These are phyloP conservation scores for Nitzschia sp. DNA, from an alignment of 108 stramenopile genomes.

Conservation along the genomic window DNA sequence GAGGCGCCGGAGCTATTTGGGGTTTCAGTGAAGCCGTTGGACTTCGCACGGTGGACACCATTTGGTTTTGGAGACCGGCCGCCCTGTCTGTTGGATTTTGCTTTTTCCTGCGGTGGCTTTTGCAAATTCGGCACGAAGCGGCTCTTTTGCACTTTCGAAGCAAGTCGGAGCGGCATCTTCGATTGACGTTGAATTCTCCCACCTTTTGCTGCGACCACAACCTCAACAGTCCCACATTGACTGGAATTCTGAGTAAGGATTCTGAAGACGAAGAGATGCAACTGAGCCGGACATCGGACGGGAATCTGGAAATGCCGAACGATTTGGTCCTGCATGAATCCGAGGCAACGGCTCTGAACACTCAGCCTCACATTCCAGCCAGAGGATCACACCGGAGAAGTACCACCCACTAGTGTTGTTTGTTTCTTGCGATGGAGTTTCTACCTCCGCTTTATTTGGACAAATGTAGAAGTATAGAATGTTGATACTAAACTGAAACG, in stretches of 20 bases:
- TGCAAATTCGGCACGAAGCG: background rate
- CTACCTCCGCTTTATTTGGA: too few relatives aligned
- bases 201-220: background rate
- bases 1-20: constrained; percentile 59
- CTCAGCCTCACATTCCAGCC: background rate
- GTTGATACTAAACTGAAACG: too few relatives aligned
- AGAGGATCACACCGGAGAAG: background rate
- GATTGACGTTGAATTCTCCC: too few relatives aligned
- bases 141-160: background rate
- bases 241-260: background rate
- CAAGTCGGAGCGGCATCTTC: background rate
- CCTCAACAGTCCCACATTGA: background rate
- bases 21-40: constrained; percentile 59
- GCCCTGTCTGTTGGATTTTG: constrained; percentile 38
- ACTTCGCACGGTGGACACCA: constrained; percentile 34
- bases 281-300: too few relatives aligned
- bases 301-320: background rate
- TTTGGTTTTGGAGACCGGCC: constrained; percentile 55
- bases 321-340: background rate
- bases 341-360: background rate
- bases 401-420: background rate
- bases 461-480: too few relatives aligned
- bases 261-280: too few relatives aligned
- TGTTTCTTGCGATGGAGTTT: too few relatives aligned
- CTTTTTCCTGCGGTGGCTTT: constrained; percentile 42